These are phyloP conservation scores for Trametes cinnabarina DNA, from an alignment of 768 basidiomycete genomes.

Conservation along the genomic window DNA sequence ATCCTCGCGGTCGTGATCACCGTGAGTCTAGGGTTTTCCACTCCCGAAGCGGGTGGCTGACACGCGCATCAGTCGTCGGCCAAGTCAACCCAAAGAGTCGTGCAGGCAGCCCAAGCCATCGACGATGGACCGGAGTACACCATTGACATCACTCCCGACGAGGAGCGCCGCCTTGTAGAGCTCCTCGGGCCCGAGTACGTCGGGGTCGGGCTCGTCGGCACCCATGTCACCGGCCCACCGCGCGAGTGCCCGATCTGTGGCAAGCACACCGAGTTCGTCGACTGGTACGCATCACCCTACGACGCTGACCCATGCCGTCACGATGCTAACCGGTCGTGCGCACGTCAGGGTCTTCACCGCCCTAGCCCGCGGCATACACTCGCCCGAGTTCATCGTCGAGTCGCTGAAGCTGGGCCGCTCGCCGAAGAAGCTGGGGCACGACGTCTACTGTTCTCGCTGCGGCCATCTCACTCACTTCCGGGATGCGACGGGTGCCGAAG, in stretches of 20 bases:
- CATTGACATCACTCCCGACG: constrained; percentile 8
- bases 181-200: constrained; percentile 14
- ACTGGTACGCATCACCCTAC: constrained; percentile 5
- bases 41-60: not conserved
- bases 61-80: not conserved
- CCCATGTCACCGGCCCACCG: constrained; percentile 3
- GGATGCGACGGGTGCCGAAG: not conserved
- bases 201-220: not conserved
- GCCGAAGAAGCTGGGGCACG: constrained; percentile 17
- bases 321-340: not conserved
- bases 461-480: constrained; percentile 11
- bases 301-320: not conserved
- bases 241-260: constrained; percentile 9
- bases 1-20: not conserved
- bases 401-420: constrained; percentile 6
- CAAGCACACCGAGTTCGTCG: constrained; percentile 20
- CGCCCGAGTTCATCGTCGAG: constrained; percentile 15
- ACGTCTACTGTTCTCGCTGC: constrained; percentile 21
- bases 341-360: constrained; percentile 16
- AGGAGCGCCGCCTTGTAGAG: constrained; percentile 3
- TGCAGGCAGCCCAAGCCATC: not conserved
- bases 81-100: not conserved
- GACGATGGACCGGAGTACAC: not conserved
- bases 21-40: not conserved
- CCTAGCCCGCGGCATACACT: constrained; percentile 14